Base-by-base conservation (phyloP, 495 filamentous ascomycete genomes). In the Penicillium cosmopolitanum region DNA sequence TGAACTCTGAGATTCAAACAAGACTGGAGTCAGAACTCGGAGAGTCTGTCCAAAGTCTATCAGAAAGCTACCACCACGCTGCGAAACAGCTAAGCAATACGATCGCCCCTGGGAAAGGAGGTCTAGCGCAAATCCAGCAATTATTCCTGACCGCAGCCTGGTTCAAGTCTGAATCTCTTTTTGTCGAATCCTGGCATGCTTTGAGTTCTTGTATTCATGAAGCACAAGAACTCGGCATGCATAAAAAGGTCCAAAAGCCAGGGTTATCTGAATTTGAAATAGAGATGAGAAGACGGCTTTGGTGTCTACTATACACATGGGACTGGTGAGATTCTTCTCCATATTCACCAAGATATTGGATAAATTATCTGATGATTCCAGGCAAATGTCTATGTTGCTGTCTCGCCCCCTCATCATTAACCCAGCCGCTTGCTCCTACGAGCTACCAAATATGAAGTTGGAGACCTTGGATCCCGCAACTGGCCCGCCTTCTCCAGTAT, bases 161-260 rank as follows among this genome's bases (percentile, higher is more conserved):
- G 80, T 80, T 69, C 61, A 84, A 85, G 66, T 77, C 77, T 13
- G 80, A 81, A 48, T 76, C 76, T 46, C 65, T 73, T n/a, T 83
- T 82, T 63, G 73, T 78, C 5, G 80, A 83, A 46, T 75, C 79
- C 2, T 83, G 82, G 81, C 81, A 84, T 66, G 67, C 73, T 12
- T 55, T 84, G 35, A 66, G 74, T 42, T 59, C 64, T 48, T 73
- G 76, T 15, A 79, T 83, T 50, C 75, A 77, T 10, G 80, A 80
- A 31, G 82, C 80, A 0, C 80, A 82, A 56, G 82, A 84, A 56
- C 72, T 81, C 53, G 81, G 77, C 8, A 71, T 85, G 61, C 78
- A 85, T 56, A 76, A 74, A 16, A 72, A 75, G 36, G 64, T 66
- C 15, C 55, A 63, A 1, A 70, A 68, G 8, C 66, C 70, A 4